phyloP scores from a whole-genome alignment of 2,329 filamentous ascomycete species.

The Falciphora oryzae region DNA sequence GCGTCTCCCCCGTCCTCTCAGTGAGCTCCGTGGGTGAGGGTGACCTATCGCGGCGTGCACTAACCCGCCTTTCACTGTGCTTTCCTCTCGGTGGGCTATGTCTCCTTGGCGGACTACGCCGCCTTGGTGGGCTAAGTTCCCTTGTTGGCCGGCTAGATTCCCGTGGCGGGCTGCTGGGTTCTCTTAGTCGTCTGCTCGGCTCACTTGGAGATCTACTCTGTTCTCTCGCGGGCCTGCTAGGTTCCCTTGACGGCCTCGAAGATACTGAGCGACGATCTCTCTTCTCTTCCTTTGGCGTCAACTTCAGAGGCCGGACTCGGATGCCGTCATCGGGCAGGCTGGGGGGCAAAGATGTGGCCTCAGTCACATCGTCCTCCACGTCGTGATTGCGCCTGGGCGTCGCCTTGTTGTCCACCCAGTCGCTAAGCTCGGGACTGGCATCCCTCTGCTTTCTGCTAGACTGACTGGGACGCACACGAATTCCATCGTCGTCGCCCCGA shows the following conservation, averaged over 20 bases:
- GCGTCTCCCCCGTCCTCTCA: constrained; percentile 2
- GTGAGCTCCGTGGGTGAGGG: constrained; percentile 11
- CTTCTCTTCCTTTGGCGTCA: constrained; percentile 21
- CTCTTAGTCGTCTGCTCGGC: neutral
- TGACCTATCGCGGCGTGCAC: constrained; percentile 16
- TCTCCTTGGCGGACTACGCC: neutral
- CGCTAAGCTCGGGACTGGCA: neutral
- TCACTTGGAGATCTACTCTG: neutral
- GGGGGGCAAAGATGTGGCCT: constrained; percentile 24
- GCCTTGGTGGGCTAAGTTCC: neutral
- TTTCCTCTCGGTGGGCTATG: neutral
- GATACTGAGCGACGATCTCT: constrained; percentile 18
- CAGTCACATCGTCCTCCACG: constrained; percentile 21
- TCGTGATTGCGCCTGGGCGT: neutral
- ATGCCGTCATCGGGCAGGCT: constrained; percentile 30
- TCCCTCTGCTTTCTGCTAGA: constrained; percentile 6
- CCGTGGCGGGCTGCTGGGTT: neutral
- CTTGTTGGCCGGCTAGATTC: neutral
- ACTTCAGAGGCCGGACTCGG: constrained; percentile 22
- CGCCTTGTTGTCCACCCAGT: constrained; percentile 16
- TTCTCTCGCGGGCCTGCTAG: neutral
- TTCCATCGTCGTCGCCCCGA: constrained; percentile 31
- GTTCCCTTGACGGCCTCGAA: neutral
- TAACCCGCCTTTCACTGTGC: constrained; percentile 12
- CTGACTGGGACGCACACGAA: constrained; percentile 28